Percentiles rank a stretch among this genome's conserved stretches.
These are phyloP conservation scores for Triticum urartu DNA, from an alignment of 176 grass and related monocot genomes.

Conservation along the genomic window DNA sequence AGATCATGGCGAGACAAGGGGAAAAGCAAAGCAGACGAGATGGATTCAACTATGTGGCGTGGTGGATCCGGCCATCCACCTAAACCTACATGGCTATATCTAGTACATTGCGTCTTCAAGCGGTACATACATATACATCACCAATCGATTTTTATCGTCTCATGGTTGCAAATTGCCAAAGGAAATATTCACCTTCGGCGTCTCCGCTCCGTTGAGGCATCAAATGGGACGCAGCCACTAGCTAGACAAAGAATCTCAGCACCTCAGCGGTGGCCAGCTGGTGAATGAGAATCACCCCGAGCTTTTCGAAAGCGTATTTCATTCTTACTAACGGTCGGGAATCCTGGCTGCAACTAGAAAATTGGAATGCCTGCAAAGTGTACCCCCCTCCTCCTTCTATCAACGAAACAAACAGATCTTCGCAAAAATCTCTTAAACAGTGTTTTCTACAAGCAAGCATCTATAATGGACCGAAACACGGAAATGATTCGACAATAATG, in stretches of 20 bases:
- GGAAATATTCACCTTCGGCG: not conserved
- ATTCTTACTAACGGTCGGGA: slow-evolving; percentile 25
- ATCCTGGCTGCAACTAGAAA: slow-evolving; percentile 25
- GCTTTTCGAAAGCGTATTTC: slow-evolving; percentile 13
- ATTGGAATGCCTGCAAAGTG: not conserved
- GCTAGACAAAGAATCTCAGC: slow-evolving; percentile 11
- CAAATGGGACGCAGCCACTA: slow-evolving; percentile 22
- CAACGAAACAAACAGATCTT: slow-evolving; percentile 20
- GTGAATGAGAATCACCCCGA: slow-evolving; percentile 12
- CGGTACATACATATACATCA: not conserved
- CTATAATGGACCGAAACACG: slow-evolving; percentile 4
- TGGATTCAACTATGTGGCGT: not conserved
- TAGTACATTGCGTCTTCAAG: not conserved
- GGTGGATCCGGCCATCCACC: not conserved
- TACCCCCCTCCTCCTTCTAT: not conserved
- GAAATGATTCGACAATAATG: slow-evolving; percentile 28
- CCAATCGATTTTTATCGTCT: not conserved
- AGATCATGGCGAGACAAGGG: not conserved
- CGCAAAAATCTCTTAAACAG: not conserved
- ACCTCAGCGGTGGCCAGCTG: not conserved
- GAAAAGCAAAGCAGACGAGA: slow-evolving; percentile 18
- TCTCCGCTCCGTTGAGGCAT: not conserved
- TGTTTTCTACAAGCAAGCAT: slow-evolving; percentile 16
- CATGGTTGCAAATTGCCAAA: slow-evolving; percentile 7
- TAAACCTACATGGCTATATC: not conserved